phyloP scores from a whole-genome alignment of 352 stramenopile species.

The Thraustotheca clavata region DNA sequence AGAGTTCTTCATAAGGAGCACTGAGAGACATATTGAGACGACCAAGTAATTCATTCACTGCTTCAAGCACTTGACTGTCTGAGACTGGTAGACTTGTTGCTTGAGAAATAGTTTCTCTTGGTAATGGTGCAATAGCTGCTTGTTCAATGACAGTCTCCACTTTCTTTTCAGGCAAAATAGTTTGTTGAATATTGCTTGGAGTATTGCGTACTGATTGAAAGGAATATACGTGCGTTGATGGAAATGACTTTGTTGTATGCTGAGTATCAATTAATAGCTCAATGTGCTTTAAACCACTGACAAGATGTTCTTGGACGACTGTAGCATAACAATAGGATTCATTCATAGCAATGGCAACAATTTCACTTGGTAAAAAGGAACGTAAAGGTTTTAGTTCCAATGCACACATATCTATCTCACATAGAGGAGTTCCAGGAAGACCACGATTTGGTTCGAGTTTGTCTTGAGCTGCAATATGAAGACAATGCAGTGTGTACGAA shows the following conservation, averaged over 20 bases:
- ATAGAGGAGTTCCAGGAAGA: slow-evolving; percentile 40
- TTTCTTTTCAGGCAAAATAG: not conserved
- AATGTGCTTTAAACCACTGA: slow-evolving; percentile 38
- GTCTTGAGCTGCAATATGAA: slow-evolving; percentile 60
- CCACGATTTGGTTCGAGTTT: slow-evolving; percentile 57
- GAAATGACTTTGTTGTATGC: slow-evolving; percentile 30
- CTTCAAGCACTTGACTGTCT: slow-evolving; percentile 47
- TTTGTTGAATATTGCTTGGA: too few species aligned
- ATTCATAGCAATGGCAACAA: slow-evolving; percentile 51
- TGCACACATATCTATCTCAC: slow-evolving; percentile 32
- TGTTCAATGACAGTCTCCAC: not conserved
- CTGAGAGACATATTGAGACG: slow-evolving; percentile 64
- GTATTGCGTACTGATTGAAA: slow-evolving; percentile 48
- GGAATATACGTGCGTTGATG: slow-evolving; percentile 57
- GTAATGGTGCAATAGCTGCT: not conserved
- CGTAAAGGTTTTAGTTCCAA: slow-evolving; percentile 56
- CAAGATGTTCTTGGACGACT: slow-evolving; percentile 38
- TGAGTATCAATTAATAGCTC: slow-evolving; percentile 47
- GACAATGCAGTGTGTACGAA: slow-evolving; percentile 34
- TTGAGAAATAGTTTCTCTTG: not conserved
- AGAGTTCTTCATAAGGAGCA: slow-evolving; percentile 49
- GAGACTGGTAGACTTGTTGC: slow-evolving; percentile 23
- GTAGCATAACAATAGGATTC: slow-evolving; percentile 46
- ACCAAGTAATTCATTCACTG: slow-evolving; percentile 63
- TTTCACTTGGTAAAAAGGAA: slow-evolving; percentile 56